Evolutionary conservation across 495 filamentous ascomycete genomes (phyloP), one percentile per base, ranked within the genome.

Genomic region (Parathielavia appendiculata): DNA sequence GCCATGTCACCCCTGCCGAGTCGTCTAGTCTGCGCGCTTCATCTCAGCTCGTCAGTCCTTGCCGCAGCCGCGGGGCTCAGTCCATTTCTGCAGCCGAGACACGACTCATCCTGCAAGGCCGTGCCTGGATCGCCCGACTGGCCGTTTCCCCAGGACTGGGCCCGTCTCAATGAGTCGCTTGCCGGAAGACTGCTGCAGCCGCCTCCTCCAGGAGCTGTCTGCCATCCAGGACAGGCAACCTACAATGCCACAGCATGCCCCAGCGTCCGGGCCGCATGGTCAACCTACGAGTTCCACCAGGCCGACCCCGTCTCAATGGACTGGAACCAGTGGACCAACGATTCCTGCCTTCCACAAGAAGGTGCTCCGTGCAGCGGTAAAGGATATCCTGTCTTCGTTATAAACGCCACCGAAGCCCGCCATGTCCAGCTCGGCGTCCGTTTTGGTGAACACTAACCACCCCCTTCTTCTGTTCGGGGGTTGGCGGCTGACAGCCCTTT

Each of bases 171-270:
- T 60, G 58, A 68, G 57, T 68, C 73, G 40, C 66, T 63, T 51
- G 66, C 69, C 17, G 83, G 83, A 41, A 72, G 76, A 56, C 70
- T 87, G 36, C 71, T 84, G 56, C 67, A 64, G 19, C 78, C 77
- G 26, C 39, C 70, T 52, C 81, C 85, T 49, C 73, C 80, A 17
- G 84, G 75, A 60, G 75, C 75, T 55, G 68, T 80, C 49, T 87
- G 84, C 65, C 83, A 87, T 66, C 60, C 68, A 39, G 62, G 51
- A 69, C 63, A 72, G 58, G 52, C 67, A 38, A 55, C 66, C 48
- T 71, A 69, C 66, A 60, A 72, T 64, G 49, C 67, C 54, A 53
- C 60, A 46, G 52, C 68, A 32, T 79, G 77, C 58, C 49, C 66
- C 34, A 17, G 38, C 38, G 65, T 77, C 60, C 56, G 59, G 34